Base-by-base conservation (phyloP, 1,139 yeast species). In the Trichomonascaceae sp. region DNA sequence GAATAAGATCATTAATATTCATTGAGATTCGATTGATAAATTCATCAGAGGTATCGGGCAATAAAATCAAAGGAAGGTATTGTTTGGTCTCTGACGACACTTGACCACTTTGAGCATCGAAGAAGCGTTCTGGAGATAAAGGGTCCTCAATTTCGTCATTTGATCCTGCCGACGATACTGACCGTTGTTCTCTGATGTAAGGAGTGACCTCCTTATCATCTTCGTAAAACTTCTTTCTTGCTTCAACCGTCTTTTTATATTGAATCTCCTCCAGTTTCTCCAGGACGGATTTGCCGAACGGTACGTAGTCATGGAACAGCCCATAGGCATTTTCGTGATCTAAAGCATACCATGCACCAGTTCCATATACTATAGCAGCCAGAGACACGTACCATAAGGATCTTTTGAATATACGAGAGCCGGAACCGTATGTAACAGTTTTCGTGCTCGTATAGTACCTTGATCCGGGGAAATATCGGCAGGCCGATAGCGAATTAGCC, bases 1-100 rank as follows among this genome's bases (percentile, higher is more conserved):
- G 56, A 36, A 66, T 66, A 50, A 66, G 61, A 48, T 61, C 69
- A 53, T 66, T 66, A 39, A 66, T 55, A 5, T 65, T 58, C 63
- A 61, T 61, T 54, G 66, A 58, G 13, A 62, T 66, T 6, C 54
- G 58, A 47, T 59, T 61, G 24, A 66, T 51, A 18, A 58, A 46
- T 13, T 61, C 61, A 50, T 67, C 66, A 6, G 57, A 52, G 17
- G 59, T 62, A 49, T 67, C 67, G 6, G 69, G 69, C 22, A 64
- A 56, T 44, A 61, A 55, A 18, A 67, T 56, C 53, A 66, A 52
- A 18, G 70, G 70, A 45, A 66, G 55, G 47, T 66, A 66, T 22
- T 61, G 67, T 41, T 65, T 55, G 17, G 53, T 55, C 15, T 51
- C 60, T 2, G 39, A 18, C 22, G 66, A 66, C 2, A 64, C 68